phyloP scores from a whole-genome alignment of 106 monocot species.

The Dactylorhiza incarnata region DNA sequence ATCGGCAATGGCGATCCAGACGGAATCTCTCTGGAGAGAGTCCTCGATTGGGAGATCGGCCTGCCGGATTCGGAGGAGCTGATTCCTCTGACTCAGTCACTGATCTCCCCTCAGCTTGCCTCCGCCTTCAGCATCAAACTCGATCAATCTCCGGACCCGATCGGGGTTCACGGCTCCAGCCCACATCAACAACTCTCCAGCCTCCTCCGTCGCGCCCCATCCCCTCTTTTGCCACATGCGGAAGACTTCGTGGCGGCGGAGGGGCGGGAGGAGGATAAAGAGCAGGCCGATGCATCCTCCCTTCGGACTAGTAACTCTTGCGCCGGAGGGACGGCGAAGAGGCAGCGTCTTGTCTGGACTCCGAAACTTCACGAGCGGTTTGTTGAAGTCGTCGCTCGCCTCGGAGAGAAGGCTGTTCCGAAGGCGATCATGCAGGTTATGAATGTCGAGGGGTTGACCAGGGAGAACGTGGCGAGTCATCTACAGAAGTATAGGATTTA shows the following conservation, averaged over 20 bases:
- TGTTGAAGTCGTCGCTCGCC: conserved; percentile 48
- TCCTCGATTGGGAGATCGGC: conserved; percentile 57
- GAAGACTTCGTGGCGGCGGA: conserved; percentile 2
- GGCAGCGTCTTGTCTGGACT: conserved; percentile 59
- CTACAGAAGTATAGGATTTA: no score
- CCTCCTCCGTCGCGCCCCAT: conserved; percentile 10
- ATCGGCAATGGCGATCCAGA: background rate
- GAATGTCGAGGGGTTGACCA: conserved; percentile 60
- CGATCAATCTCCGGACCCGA: conserved; percentile 29
- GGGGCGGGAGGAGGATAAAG: conserved; percentile 10
- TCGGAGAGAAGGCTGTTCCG: conserved; percentile 60
- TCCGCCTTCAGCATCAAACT: conserved; percentile 57
- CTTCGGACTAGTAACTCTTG: background rate
- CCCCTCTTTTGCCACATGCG: conserved; percentile 6
- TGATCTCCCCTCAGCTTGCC: conserved; percentile 54
- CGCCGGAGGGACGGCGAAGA: conserved; percentile 20
- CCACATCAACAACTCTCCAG: conserved; percentile 30
- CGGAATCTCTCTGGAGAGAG: conserved; percentile 16
- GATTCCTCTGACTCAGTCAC: conserved; percentile 36
- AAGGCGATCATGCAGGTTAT: conserved; percentile 72
- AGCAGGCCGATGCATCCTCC: conserved; percentile 11
- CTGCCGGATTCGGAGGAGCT: conserved; percentile 49
- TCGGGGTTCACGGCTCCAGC: conserved; percentile 40
- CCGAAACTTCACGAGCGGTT: conserved; percentile 68
- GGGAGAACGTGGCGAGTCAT: no score